Conservation (phyloP, 225 moss, liverwort and hornwort genomes). For the Marchantia polymorpha region DNA sequence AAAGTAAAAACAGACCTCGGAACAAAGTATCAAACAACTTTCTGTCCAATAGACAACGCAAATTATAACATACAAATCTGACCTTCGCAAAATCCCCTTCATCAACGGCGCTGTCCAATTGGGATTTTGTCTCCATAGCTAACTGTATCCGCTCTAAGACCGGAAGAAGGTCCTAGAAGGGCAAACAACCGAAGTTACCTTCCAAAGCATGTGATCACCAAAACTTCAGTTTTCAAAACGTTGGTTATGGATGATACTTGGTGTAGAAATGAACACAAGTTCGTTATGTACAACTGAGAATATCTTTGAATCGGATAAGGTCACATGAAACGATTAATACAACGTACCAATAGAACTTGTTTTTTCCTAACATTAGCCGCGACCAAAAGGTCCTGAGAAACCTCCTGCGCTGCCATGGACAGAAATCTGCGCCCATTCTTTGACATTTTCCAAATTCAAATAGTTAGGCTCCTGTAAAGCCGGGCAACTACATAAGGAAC, state of each 20-base stretch:
- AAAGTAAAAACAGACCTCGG: too few relatives aligned
- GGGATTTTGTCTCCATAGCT: constrained; percentile 84
- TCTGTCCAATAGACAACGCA: too few relatives aligned
- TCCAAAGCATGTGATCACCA: neutral
- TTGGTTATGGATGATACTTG: neutral
- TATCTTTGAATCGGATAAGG: neutral
- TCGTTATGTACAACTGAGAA: neutral
- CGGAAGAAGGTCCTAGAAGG: constrained; percentile 76
- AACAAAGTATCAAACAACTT: too few relatives aligned
- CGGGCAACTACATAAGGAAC: neutral
- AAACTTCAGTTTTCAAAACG: neutral
- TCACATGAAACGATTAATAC: neutral
- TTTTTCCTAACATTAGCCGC: constrained; percentile 93
- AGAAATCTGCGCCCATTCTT: constrained; percentile 96
- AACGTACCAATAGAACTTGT: constrained; percentile 79
- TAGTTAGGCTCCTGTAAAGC: neutral
- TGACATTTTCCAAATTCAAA: constrained; percentile 10
- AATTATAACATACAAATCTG: constrained; percentile 19
- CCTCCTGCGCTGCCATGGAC: constrained; percentile 79
- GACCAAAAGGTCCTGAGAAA: constrained; percentile 86
- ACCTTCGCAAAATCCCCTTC: constrained; percentile 77
- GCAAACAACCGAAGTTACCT: constrained; percentile 2
- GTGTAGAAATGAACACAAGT: neutral
- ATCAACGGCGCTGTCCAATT: constrained; percentile 57
- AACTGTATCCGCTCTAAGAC: constrained; percentile 81